Percentiles rank a stretch among this genome's conserved stretches.
phyloP scores from a whole-genome alignment of 179 eudicot species.

The Camellia oleifera region DNA sequence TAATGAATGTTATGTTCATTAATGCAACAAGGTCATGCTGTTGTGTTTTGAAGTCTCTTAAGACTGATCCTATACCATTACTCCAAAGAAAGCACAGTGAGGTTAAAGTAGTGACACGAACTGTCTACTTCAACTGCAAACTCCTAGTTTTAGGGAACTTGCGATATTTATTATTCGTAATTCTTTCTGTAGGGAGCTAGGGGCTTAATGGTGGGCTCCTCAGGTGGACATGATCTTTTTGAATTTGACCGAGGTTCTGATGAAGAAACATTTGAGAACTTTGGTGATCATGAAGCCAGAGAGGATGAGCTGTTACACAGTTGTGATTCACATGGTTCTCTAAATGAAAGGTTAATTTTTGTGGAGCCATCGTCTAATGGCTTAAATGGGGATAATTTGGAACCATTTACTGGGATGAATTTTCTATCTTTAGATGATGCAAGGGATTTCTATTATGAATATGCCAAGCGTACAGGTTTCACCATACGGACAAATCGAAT shows the following conservation, averaged over 20 bases:
- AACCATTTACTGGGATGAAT: slow-evolving; percentile 14
- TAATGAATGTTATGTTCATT: background rate
- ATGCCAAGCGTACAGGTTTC: slow-evolving; percentile 19
- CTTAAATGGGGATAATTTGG: background rate
- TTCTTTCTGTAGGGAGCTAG: slow-evolving; percentile 6
- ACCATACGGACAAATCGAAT: slow-evolving; percentile 1
- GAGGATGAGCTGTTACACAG: slow-evolving; percentile 6
- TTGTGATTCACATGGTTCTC: slow-evolving; percentile 6
- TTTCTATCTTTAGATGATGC: slow-evolving; percentile 19
- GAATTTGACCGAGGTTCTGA: slow-evolving; percentile 1
- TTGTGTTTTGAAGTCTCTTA: background rate
- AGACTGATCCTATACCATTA: background rate
- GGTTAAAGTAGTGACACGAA: background rate
- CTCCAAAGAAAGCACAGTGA: background rate
- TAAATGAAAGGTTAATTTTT: background rate
- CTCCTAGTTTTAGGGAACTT: background rate
- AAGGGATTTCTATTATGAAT: slow-evolving; percentile 15
- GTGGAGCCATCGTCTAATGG: background rate
- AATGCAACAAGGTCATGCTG: background rate
- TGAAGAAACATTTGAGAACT: slow-evolving; percentile 4
- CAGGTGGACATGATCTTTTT: background rate
- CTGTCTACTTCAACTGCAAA: background rate
- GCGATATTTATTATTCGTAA: background rate
- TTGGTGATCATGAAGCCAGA: slow-evolving; percentile 8
- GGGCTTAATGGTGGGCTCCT: slow-evolving; percentile 13